Base-by-base conservation (phyloP, 1,284 basidiomycete species). In the Tilletia horrida region DNA sequence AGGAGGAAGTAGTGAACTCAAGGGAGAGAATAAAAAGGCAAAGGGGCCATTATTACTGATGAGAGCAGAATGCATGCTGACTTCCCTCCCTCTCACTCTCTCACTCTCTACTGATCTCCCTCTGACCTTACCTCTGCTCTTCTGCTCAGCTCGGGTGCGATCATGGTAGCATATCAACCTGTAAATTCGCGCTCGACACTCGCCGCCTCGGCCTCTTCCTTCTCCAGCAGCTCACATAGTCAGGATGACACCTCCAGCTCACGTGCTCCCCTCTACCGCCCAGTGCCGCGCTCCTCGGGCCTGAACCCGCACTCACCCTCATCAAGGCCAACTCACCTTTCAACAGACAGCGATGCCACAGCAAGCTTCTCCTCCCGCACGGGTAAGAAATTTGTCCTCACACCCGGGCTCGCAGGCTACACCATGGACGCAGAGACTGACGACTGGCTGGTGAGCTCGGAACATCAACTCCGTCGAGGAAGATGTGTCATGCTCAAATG, bases 361-460 rank as follows among this genome's bases (percentile, higher is more conserved):
- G 55, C n/a, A 25, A 29, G 25, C 27, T 16, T 59, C 55, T 35
- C 55, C 14, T 29, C 55, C 27, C 18, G 27, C 13, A 59, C 55
- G 0, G 55, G 55, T 7, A 59, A 59, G 55, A 31, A 59, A 16
- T 59, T 35, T 27, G 27, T 29, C 31, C 27, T 59, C 29, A 18
- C 55, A 3, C 55, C 55, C 55, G 55, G 27, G 3, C 8, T 59
- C 14, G 27, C 55, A 11, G 35, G 27, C 3, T 59, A 62, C 61
- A 62, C 42, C 61, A 62, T 23, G 21, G 61, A 62, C 23, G 61
- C 61, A 23, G 61, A 62, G 40, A 31, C 31, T 3, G 61, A 62
- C 43, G 61, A 62, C 40, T 62, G 43, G 42, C 61, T 62, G 40
- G 61, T 62, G 40, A 62, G 61, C 13, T 16, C 16, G n/a, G n/a